Evolutionary conservation across 805 yeast species (phyloP), one percentile per base, ranked within the genome.

Genomic region (Suhomyces sp.): DNA sequence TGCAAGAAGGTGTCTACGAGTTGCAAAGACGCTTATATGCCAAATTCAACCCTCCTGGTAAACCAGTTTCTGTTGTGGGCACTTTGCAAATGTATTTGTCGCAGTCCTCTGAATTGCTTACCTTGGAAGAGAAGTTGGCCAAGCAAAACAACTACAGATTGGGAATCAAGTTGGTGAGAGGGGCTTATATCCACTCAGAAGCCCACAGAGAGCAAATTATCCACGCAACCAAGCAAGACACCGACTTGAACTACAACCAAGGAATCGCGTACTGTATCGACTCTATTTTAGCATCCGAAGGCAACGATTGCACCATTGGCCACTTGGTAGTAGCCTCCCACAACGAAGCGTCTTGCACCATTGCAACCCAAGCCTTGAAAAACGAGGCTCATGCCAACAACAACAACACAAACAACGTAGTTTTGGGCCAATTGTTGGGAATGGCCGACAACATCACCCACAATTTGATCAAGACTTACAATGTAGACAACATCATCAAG

Each of bases 131-230:
- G 57, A 69, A 76, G 57, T 73, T 84, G 51, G 97, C 97, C 15
- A 59, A 71, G 52, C 66, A 77, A 50, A 78, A 80, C 49, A 67
- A 71, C 50, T 92, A 92, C 69, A 81, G 87, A 64, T 71, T 91
- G 52, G 97, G 97, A 19, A 75, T 91, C 76, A 92, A 92, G 70
- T 79, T 92, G 50, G 98, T 92, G 15, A 83, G 98, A 69, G 98
- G 98, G 57, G 98, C 98, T 13, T 92, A 92, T 74, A 83, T 92
- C 54, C 97, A 92, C 66, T 83, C 96, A 5, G 98, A 92, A 73
- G 81, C 87, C 33, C 77, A 86, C 57, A 79, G 97, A 63, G 57
- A 64, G 48, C 58, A 69, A 4, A 85, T 89, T 17, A 89, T 92
- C 54, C 93, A 86, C 72, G 74, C 77, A 56, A 80, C 90, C 27